Percentiles rank a stretch among this genome's conserved stretches.
phyloP scores from a whole-genome alignment of 768 basidiomycete species.

The Mycena alexandri region DNA sequence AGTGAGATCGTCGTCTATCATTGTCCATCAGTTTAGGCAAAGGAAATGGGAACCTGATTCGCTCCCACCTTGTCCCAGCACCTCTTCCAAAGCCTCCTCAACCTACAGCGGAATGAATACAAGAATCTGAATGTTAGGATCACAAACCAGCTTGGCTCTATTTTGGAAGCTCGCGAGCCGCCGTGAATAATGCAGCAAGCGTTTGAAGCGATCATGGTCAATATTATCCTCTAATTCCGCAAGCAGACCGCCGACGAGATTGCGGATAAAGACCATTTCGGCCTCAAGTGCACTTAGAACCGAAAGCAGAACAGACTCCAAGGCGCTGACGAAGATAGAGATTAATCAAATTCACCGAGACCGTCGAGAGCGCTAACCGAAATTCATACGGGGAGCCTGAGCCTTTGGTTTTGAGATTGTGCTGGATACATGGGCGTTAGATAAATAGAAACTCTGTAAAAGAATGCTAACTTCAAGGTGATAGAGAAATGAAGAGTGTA shows the following conservation, averaged over 20 bases:
- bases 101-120: conserved; percentile 62
- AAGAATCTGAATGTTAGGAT: not conserved
- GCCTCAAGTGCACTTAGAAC: conserved; percentile 94
- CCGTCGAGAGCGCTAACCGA: conserved; percentile 58
- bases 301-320: conserved; percentile 93
- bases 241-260: conserved; percentile 89
- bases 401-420: conserved; percentile 83
- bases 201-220: conserved; percentile 93
- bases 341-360: conserved; percentile 4
- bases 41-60: not conserved
- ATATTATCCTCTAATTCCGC: conserved; percentile 97
- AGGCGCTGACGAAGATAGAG: conserved; percentile 68
- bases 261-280: conserved; percentile 95
- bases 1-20: conserved; percentile 90
- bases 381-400: conserved; percentile 89
- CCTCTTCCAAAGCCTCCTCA: conserved; percentile 90
- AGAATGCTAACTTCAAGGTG: conserved; percentile 76
- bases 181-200: conserved; percentile 92
- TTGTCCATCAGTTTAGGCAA: conserved; percentile 1
- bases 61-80: conserved; percentile 83
- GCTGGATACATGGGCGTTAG: conserved; percentile 56
- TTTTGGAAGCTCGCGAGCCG: conserved; percentile 91
- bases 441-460: conserved; percentile 16
- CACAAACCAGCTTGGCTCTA: conserved; percentile 82
- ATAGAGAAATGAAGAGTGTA: conserved; percentile 90